These are phyloP conservation scores for Sugiyamaella marilandica DNA, from an alignment of 805 yeast species.

Conservation along the genomic window DNA sequence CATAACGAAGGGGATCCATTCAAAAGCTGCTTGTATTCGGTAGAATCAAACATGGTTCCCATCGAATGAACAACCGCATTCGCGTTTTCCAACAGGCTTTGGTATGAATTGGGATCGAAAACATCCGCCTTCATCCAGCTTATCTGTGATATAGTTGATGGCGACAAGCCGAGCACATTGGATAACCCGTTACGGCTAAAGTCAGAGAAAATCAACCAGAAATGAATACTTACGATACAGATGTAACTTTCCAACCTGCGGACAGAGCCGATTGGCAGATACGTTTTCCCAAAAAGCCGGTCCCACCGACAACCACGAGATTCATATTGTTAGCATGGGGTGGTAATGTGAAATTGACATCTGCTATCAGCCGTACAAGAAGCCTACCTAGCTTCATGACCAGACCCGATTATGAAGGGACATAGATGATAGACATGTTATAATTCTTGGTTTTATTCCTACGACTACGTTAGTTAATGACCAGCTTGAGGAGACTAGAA, in stretches of 20 bases:
- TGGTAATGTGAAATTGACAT: too few species aligned
- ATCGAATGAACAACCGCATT: conserved; percentile 76
- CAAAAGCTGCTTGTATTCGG: conserved; percentile 54
- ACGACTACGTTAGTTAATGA: too few species aligned
- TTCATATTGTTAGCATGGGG: conserved; percentile 6
- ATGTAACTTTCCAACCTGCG: conserved; percentile 60
- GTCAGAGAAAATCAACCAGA: neutral
- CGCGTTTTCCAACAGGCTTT: conserved; percentile 42
- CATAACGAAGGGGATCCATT: conserved; percentile 10
- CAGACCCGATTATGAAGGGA: too few species aligned
- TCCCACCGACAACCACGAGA: conserved; percentile 77
- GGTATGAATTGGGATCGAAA: conserved; percentile 58
- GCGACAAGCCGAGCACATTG: conserved; percentile 21
- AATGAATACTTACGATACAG: conserved; percentile 44
- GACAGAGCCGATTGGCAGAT: conserved; percentile 65
- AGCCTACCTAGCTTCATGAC: too few species aligned
- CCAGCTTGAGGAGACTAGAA: too few species aligned
- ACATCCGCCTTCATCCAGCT: conserved; percentile 66
- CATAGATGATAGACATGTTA: too few species aligned
- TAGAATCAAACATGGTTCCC: conserved; percentile 69
- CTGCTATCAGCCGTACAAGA: too few species aligned
- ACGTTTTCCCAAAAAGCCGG: conserved; percentile 69
- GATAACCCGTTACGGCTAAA: conserved; percentile 47
- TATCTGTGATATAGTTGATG: conserved; percentile 46
- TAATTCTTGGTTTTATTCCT: too few species aligned